Percentiles rank a stretch among this genome's conserved stretches.
Evolutionary conservation across 306 rosid species (phyloP).

Genomic region (Leucaena leucocephala): DNA sequence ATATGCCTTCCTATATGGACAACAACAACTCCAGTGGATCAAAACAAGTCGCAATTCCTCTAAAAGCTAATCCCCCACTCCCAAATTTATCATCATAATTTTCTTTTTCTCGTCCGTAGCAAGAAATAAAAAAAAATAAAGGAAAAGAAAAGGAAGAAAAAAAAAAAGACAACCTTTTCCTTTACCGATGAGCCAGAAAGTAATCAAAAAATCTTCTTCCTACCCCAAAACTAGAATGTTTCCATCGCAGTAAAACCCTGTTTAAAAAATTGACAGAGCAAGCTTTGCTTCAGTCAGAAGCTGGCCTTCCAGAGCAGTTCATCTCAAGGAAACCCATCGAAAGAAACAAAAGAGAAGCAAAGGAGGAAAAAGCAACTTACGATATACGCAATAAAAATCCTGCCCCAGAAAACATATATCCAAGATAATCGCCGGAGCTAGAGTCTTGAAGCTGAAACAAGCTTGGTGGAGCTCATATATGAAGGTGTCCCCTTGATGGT

Average conservation of each 20-base stretch:
- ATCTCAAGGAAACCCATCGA: constrained; percentile 41
- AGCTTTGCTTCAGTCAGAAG: constrained; percentile 67
- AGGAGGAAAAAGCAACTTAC: constrained; percentile 50
- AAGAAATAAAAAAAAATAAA: background rate
- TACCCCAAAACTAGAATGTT: constrained; percentile 19
- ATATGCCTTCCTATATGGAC: constrained; percentile 34
- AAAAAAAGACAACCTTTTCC: background rate
- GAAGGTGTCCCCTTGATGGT: background rate
- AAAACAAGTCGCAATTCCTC: constrained; percentile 38
- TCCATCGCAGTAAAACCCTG: constrained; percentile 24
- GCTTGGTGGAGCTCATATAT: constrained; percentile 35
- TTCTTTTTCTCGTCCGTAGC: background rate
- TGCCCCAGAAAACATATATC: constrained; percentile 38
- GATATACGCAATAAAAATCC: constrained; percentile 44
- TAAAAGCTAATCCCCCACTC: constrained; percentile 24
- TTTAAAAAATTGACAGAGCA: constrained; percentile 34
- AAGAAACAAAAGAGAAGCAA: constrained; percentile 24
- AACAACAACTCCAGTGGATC: constrained; percentile 31
- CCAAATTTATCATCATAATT: constrained; percentile 42
- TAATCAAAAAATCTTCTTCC: constrained; percentile 12
- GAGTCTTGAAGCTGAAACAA: constrained; percentile 23
- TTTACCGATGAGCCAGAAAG: constrained; percentile 28
- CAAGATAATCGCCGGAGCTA: constrained; percentile 34
- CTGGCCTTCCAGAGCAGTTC: constrained; percentile 43
- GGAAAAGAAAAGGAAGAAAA: background rate